Conservation (phyloP, 2,329 filamentous ascomycete species). For the Diaporthe nobilis region DNA sequence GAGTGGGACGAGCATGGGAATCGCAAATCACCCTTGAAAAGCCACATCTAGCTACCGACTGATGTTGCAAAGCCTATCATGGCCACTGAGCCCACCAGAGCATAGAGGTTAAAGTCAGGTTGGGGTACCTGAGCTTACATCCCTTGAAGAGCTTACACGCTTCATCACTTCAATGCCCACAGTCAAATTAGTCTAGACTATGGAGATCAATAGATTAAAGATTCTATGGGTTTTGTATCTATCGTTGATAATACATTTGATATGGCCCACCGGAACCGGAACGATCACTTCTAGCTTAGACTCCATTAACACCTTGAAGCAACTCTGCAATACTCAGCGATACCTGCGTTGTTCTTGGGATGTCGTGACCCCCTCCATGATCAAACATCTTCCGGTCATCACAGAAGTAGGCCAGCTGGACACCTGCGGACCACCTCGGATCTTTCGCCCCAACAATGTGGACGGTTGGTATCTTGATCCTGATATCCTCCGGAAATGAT, state of each 20-base stretch:
- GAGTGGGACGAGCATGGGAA: slow-evolving; percentile 11
- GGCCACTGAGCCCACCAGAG: background rate
- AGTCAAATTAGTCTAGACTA: background rate
- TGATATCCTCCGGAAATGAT: slow-evolving; percentile 49
- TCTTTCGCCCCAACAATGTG: slow-evolving; percentile 55
- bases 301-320: slow-evolving; percentile 42
- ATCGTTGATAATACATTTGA: background rate
- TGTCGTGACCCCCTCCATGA: slow-evolving; percentile 56
- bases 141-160: no score
- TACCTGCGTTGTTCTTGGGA: slow-evolving; percentile 53
- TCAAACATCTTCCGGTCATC: slow-evolving; percentile 51
- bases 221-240: background rate
- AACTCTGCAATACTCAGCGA: slow-evolving; percentile 50
- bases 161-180: no score
- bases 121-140: no score
- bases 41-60: background rate
- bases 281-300: background rate
- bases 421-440: slow-evolving; percentile 52
- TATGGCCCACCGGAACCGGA: no score
- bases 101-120: background rate
- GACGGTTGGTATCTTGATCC: slow-evolving; percentile 53
- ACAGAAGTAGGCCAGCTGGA: slow-evolving; percentile 55
- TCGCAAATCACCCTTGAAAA: background rate
- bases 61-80: no score
- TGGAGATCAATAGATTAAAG: background rate